Evolutionary conservation across 352 stramenopile genomes (phyloP).

Genomic region (Saprolegnia parasitica): DNA sequence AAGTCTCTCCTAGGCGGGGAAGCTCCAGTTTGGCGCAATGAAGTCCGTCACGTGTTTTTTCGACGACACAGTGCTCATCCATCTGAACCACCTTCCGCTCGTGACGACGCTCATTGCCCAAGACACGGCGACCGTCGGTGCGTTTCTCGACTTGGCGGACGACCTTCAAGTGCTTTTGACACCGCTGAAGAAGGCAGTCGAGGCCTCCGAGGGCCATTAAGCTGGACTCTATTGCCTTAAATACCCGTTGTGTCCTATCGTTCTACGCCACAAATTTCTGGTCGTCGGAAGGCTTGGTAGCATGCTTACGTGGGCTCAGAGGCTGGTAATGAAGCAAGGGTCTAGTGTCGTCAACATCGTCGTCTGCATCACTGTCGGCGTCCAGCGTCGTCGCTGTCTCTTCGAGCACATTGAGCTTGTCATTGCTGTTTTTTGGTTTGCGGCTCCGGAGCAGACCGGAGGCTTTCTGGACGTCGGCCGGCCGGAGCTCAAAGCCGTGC

Average conservation of each 20-base stretch:
- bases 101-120: conserved; percentile 73
- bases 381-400: background rate
- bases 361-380: background rate
- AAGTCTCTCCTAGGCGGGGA: conserved; percentile 44
- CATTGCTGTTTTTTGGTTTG: conserved; percentile 16
- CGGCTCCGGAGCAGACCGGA: background rate
- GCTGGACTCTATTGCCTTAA: background rate
- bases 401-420: background rate
- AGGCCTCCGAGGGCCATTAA: conserved; percentile 61
- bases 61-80: conserved; percentile 61
- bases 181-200: conserved; percentile 66
- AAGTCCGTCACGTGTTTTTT: conserved; percentile 73
- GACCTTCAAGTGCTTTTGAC: conserved; percentile 57
- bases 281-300: background rate
- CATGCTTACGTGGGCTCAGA: conserved; percentile 4
- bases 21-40: conserved; percentile 72
- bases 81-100: conserved; percentile 70
- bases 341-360: background rate
- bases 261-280: background rate
- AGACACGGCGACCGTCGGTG: conserved; percentile 53
- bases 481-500: conserved; percentile 35
- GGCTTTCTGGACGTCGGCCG: too few species aligned
- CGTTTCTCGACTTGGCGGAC: conserved; percentile 49
- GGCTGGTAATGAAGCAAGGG: conserved; percentile 12
- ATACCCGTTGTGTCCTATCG: conserved; percentile 7